Evolutionary conservation across 371 early-diverging fungal species (phyloP).

Genomic region (Mortierella sp.): DNA sequence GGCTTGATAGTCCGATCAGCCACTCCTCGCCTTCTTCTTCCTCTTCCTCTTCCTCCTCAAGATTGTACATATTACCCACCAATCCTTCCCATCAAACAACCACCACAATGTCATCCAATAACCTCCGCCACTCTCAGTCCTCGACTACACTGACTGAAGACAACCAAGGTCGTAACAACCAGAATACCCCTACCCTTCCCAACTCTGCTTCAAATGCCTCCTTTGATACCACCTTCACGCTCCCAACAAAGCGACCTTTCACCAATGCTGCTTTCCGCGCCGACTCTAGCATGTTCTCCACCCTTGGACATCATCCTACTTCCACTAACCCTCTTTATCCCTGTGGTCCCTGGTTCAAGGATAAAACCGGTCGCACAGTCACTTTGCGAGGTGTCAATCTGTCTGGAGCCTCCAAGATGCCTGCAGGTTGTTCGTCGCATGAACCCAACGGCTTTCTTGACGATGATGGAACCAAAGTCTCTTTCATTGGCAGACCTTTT

Average conservation of each 20-base stretch:
- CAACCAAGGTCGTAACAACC: constrained; percentile 8
- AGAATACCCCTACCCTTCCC: constrained; percentile 16
- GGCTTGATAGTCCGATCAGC: neutral
- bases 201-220: constrained; percentile 37
- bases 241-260: constrained; percentile 25
- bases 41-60: neutral
- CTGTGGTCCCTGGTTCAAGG: constrained; percentile 74
- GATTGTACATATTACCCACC: neutral
- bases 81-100: neutral
- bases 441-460: constrained; percentile 65
- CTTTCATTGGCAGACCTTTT: constrained; percentile 84
- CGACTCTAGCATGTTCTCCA: constrained; percentile 28
- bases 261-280: constrained; percentile 21
- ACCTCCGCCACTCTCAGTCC: constrained; percentile 35
- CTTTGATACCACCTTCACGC: constrained; percentile 37
- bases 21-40: neutral
- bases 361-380: constrained; percentile 66
- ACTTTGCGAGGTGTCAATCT: constrained; percentile 78
- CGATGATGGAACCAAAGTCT: constrained; percentile 66
- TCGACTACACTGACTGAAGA: constrained; percentile 41
- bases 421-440: constrained; percentile 64
- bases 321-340: constrained; percentile 58
- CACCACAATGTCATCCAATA: constrained; percentile 12
- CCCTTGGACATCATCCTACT: constrained; percentile 34
- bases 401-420: constrained; percentile 73